These are phyloP conservation scores for Rhynchosporium secalis DNA, from an alignment of 2,329 filamentous ascomycete species.

Conservation along the genomic window DNA sequence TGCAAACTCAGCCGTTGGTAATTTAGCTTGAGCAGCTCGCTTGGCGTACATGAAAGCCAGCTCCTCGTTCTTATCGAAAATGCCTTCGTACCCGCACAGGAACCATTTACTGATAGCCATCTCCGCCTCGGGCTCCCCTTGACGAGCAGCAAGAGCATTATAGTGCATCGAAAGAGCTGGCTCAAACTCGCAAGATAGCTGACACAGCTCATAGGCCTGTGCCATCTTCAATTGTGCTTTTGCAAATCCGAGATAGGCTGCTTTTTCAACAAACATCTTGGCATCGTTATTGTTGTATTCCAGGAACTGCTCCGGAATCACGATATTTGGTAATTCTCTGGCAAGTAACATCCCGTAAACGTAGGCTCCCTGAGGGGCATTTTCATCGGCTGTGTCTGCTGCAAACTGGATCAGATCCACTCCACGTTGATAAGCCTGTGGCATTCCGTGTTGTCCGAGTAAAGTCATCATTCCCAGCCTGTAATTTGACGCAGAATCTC, in stretches of 20 bases:
- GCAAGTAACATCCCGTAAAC: conserved; percentile 93
- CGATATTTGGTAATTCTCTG: conserved; percentile 87
- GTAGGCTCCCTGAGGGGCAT: conserved; percentile 94
- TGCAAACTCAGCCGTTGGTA: conserved; percentile 92
- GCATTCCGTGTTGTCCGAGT: conserved; percentile 88
- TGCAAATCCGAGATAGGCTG: conserved; percentile 91
- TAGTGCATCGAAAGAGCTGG: conserved; percentile 92
- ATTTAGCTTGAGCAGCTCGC: conserved; percentile 76
- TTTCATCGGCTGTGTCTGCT: conserved; percentile 88
- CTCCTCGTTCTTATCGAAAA: conserved; percentile 95
- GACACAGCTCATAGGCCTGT: conserved; percentile 90
- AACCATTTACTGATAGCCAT: conserved; percentile 99
- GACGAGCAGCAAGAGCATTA: conserved; percentile 86
- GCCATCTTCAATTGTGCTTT: conserved; percentile 98
- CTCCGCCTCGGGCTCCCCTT: conserved; percentile 90
- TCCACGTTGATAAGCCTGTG: conserved; percentile 75
- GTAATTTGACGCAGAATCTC: conserved; percentile 84
- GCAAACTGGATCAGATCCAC: conserved; percentile 81
- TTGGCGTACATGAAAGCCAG: conserved; percentile 89
- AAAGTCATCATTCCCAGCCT: conserved; percentile 97
- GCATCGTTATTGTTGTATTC: conserved; percentile 71
- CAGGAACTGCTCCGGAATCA: conserved; percentile 70
- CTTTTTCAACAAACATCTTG: conserved; percentile 90
- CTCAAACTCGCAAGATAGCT: conserved; percentile 92
- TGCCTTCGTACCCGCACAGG: conserved; percentile 86